These are phyloP conservation scores for Stramenopiles sp. DNA, from an alignment of 352 stramenopile genomes.

Conservation along the genomic window DNA sequence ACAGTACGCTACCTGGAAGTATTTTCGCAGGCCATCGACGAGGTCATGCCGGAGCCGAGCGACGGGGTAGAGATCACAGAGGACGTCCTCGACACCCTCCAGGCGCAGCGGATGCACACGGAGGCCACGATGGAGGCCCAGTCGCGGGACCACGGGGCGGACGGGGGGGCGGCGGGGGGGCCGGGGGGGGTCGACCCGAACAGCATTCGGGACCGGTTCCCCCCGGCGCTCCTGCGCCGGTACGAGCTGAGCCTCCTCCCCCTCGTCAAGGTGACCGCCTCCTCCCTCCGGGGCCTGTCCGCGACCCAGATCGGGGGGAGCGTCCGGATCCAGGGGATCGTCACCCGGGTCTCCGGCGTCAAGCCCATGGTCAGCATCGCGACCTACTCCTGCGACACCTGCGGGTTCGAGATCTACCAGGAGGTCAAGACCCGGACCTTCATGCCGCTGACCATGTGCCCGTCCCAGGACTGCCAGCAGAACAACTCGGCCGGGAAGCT, in stretches of 20 bases:
- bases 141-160: slow-evolving; percentile 39
- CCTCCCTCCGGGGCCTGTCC: slow-evolving; percentile 76
- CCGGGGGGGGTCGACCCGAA: slow-evolving; percentile 20
- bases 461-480: slow-evolving; percentile 54
- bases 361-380: slow-evolving; percentile 85
- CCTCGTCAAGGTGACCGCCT: slow-evolving; percentile 42
- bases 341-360: slow-evolving; percentile 92
- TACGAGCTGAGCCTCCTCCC: slow-evolving; percentile 38
- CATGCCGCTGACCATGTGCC: slow-evolving; percentile 70
- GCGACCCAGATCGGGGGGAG: slow-evolving; percentile 78
- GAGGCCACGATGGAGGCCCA: background rate
- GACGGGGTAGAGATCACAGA: slow-evolving; percentile 27
- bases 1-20: slow-evolving; percentile 60
- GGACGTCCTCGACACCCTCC: slow-evolving; percentile 48
- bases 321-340: slow-evolving; percentile 88
- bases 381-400: slow-evolving; percentile 89
- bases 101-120: slow-evolving; percentile 15
- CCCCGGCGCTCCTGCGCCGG: slow-evolving; percentile 64
- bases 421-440: slow-evolving; percentile 70
- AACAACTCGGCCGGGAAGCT: slow-evolving; percentile 54
- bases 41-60: slow-evolving; percentile 51
- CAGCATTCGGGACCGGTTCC: slow-evolving; percentile 46
- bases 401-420: slow-evolving; percentile 57
- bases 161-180: slow-evolving; percentile 36
- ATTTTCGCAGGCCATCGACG: slow-evolving; percentile 59